phyloP scores from a whole-genome alignment of 2,329 filamentous ascomycete species.

The Neonectria hederae region DNA sequence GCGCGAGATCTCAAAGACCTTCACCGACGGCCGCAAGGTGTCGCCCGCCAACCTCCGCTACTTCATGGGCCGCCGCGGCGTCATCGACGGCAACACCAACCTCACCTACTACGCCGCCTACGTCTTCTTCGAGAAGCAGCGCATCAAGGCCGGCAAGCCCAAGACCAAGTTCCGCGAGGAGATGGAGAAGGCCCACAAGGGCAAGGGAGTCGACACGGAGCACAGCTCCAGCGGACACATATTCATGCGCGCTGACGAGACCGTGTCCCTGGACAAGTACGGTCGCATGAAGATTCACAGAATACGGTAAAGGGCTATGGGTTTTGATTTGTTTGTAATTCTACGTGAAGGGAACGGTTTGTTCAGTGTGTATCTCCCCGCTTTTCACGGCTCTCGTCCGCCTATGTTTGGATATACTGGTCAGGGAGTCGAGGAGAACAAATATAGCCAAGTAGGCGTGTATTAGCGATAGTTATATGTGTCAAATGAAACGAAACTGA shows the following conservation, averaged over 20 bases:
- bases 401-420: not conserved
- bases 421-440: not conserved
- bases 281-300: constrained; percentile 28
- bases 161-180: constrained; percentile 61
- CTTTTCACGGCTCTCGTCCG: not conserved
- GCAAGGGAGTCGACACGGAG: constrained; percentile 39
- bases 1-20: constrained; percentile 57
- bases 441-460: not conserved
- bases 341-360: not conserved
- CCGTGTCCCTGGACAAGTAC: constrained; percentile 31
- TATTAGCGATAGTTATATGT: not conserved
- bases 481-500: not conserved
- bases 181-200: constrained; percentile 56
- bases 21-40: constrained; percentile 49
- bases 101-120: constrained; percentile 63
- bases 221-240: constrained; percentile 26
- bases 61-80: constrained; percentile 62
- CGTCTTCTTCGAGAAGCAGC: constrained; percentile 68
- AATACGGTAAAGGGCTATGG: not conserved
- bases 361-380: not conserved
- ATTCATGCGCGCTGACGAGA: constrained; percentile 17
- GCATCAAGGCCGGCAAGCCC: constrained; percentile 59
- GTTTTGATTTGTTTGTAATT: not conserved
- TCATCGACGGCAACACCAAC: constrained; percentile 58
- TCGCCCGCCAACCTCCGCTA: constrained; percentile 55